Evolutionary conservation across 345 rosid genomes (phyloP), one percentile per base, ranked within the genome.

Genomic region (Brassica incana): DNA sequence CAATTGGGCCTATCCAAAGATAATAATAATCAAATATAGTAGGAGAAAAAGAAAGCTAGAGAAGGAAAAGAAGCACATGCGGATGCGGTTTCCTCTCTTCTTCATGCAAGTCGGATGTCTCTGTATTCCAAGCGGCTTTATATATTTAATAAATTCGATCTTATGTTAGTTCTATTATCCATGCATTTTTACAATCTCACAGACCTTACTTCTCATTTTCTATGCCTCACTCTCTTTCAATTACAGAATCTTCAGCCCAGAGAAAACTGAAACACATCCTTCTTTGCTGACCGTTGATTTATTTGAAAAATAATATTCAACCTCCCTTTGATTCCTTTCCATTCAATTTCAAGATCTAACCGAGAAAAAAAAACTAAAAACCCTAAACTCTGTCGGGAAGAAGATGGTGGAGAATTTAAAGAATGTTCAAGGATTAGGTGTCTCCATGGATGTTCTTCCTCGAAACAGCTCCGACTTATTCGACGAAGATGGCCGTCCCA

Each of bases 401-500:
- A 50, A 50, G 58, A 65, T 65, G 69, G 69, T 65, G 50, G 50
- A 65, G 50, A 50, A 16, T 4, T 35, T 36, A 65, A 65, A 65
- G 29, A 65, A 36, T 65, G 25, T 54, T 54, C 60, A 16, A 6
- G 9, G 25, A 6, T 54, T 16, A 16, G 69, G 71, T 40, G 71
- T 38, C 30, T 18, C 30, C 30, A 66, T 64, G 66, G 83, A 69
- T 75, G 74, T 68, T 67, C 82, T 79, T 67, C 76, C 83, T 2
- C 35, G 48, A 15, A 69, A 16, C n/a, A 65, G 9, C 59, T 75
- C 83, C 9, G 72, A 75, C 18, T 38, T 54, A 52, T 80, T 15
- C 40, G 83, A 80, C 43, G 83, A 80, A 8, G 83, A 80, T 69
- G 83, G 83, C 35, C 83, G 80, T 69, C 72, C 76, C 54, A 80